These are phyloP conservation scores for Nowakowskiella sp. DNA, from an alignment of 192 early-diverging fungal species.

Conservation along the genomic window DNA sequence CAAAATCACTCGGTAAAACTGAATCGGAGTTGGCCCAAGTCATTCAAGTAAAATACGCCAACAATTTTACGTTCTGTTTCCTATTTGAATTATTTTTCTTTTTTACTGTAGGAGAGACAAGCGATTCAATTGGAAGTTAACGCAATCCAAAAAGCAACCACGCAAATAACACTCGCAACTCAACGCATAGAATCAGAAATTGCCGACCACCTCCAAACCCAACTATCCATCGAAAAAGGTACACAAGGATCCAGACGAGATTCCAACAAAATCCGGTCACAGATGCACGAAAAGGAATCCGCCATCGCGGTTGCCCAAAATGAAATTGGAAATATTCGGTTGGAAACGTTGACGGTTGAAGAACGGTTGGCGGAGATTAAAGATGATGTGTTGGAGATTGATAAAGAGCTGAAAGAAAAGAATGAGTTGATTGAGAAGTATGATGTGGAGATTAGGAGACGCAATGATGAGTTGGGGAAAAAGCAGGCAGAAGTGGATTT, in stretches of 20 bases:
- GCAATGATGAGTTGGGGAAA: conserved; percentile 52
- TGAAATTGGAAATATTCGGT: conserved; percentile 35
- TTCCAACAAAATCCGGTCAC: conserved; percentile 28
- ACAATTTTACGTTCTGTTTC: background rate
- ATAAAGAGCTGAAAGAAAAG: conserved; percentile 36
- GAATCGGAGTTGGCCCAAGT: conserved; percentile 39
- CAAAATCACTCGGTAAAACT: conserved; percentile 38
- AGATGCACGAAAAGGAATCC: conserved; percentile 50
- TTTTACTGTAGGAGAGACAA: conserved; percentile 30
- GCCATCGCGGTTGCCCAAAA: conserved; percentile 43
- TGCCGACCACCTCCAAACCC: conserved; percentile 45
- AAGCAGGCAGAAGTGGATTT: conserved; percentile 52
- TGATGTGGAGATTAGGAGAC: conserved; percentile 46
- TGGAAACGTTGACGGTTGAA: conserved; percentile 35
- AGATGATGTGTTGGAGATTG: conserved; percentile 26
- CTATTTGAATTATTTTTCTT: background rate
- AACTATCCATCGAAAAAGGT: conserved; percentile 47
- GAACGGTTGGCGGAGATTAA: conserved; percentile 25
- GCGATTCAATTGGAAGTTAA: conserved; percentile 40
- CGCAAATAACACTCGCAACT: conserved; percentile 13
- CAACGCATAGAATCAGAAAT: conserved; percentile 43
- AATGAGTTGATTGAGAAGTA: conserved; percentile 54
- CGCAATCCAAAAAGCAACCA: conserved; percentile 35
- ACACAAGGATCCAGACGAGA: conserved; percentile 32
- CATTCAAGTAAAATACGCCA: conserved; percentile 18